phyloP scores from a whole-genome alignment of 2,329 filamentous ascomycete species.

The Karstenula rhodostoma region DNA sequence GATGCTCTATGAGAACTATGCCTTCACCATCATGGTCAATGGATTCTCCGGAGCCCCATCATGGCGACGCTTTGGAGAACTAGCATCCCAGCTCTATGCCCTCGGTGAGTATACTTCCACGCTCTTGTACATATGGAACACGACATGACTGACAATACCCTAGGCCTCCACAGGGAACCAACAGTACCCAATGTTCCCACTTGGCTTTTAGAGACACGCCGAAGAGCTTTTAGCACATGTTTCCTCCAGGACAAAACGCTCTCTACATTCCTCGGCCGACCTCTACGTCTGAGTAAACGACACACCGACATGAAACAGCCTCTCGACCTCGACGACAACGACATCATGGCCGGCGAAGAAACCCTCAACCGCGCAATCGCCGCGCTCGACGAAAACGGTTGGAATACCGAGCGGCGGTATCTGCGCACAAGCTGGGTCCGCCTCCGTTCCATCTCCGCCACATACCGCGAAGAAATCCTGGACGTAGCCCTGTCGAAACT shows the following conservation, averaged over 20 bases:
- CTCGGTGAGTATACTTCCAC: conserved; percentile 17
- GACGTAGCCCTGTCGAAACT: conserved; percentile 37
- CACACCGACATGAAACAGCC: conserved; percentile 41
- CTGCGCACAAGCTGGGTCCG: conserved; percentile 23
- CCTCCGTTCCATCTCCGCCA: conserved; percentile 32
- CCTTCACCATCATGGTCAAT: conserved; percentile 47
- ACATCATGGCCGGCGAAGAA: conserved; percentile 31
- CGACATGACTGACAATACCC: too few species aligned
- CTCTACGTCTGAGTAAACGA: conserved; percentile 40
- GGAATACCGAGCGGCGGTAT: conserved; percentile 51
- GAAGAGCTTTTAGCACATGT: conserved; percentile 37
- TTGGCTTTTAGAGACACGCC: conserved; percentile 41
- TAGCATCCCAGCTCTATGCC: conserved; percentile 42
- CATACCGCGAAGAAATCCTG: conserved; percentile 44
- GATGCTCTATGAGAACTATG: conserved; percentile 48
- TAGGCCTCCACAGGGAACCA: conserved; percentile 40
- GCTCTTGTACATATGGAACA: too few species aligned
- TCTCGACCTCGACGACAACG: conserved; percentile 41
- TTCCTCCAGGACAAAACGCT: conserved; percentile 45
- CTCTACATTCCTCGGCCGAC: conserved; percentile 45
- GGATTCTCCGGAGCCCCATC: conserved; percentile 43
- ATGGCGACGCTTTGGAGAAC: conserved; percentile 44
- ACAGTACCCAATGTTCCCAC: conserved; percentile 31
- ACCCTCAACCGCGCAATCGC: conserved; percentile 26
- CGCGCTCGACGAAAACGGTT: conserved; percentile 36